These are phyloP conservation scores for Hymenoscyphus infarciens DNA, from an alignment of 2,329 filamentous ascomycete genomes.

Conservation along the genomic window DNA sequence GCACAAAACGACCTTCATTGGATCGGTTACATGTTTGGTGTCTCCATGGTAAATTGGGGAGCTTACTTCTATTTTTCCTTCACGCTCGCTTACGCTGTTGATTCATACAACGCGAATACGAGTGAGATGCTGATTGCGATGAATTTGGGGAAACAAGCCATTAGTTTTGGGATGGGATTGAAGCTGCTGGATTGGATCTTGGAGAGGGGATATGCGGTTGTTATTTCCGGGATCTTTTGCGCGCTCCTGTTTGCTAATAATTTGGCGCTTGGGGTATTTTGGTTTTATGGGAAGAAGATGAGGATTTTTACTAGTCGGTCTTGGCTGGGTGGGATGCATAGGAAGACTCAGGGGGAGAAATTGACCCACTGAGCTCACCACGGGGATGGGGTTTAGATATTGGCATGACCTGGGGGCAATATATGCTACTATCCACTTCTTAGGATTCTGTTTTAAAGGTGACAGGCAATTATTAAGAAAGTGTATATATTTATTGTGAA, in stretches of 20 bases:
- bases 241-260: conserved; percentile 49
- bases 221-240: conserved; percentile 50
- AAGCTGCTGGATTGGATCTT: conserved; percentile 50
- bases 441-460: too few relatives aligned
- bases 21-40: conserved; percentile 50
- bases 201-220: conserved; percentile 45
- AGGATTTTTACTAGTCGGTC: conserved; percentile 43
- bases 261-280: conserved; percentile 46
- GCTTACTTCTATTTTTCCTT: conserved; percentile 56
- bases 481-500: too few relatives aligned
- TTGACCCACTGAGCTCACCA: conserved; percentile 5
- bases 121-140: conserved; percentile 60
- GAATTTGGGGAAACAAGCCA: conserved; percentile 55
- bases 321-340: conserved; percentile 47
- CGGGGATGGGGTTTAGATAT: too few relatives aligned
- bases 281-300: conserved; percentile 49
- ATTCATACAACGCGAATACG: conserved; percentile 56
- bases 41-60: conserved; percentile 46
- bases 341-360: conserved; percentile 27
- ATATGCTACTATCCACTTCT: too few relatives aligned
- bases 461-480: too few relatives aligned
- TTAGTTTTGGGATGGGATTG: conserved; percentile 50
- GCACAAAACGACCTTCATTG: conserved; percentile 49
- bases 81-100: conserved; percentile 58
- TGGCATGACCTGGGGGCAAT: too few relatives aligned